A percentile compares a stretch with the other conserved stretches of the same genome.
These are phyloP conservation scores for Penicillium robsamsonii DNA, from an alignment of 495 filamentous ascomycete genomes.

Conservation along the genomic window DNA sequence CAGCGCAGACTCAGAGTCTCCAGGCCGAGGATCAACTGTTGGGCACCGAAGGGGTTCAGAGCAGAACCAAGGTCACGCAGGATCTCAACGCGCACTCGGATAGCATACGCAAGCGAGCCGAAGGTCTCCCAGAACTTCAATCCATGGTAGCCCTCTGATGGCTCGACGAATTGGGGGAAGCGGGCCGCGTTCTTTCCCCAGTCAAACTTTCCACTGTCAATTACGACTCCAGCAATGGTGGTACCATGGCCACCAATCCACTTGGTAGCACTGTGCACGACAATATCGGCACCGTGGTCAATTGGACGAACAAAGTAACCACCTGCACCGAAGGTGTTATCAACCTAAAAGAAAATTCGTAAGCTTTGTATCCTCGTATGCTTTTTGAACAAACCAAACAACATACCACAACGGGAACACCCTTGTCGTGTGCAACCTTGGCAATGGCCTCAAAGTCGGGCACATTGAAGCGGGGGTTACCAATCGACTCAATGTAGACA, in stretches of 20 bases:
- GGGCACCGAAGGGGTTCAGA: conserved; percentile 92
- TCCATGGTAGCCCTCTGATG: conserved; percentile 90
- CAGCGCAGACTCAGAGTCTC: conserved; percentile 87
- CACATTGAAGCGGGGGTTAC: conserved; percentile 94
- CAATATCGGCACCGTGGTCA: conserved; percentile 89
- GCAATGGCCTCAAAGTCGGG: conserved; percentile 85
- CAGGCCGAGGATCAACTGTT: conserved; percentile 85
- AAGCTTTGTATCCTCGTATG: not conserved
- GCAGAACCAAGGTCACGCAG: conserved; percentile 82
- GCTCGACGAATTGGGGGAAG: conserved; percentile 94
- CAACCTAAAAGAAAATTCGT: conserved; percentile 53
- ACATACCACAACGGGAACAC: conserved; percentile 80
- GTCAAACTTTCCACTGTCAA: conserved; percentile 95
- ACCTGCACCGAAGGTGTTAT: conserved; percentile 97
- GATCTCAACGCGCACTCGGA: conserved; percentile 81
- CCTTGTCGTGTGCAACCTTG: conserved; percentile 74
- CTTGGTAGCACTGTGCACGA: conserved; percentile 95
- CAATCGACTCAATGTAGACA: conserved; percentile 94
- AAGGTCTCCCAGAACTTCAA: conserved; percentile 98
- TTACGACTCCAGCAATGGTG: conserved; percentile 84
- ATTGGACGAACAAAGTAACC: conserved; percentile 90
- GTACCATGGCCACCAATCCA: conserved; percentile 99
- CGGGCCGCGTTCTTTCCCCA: conserved; percentile 86
- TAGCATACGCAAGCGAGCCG: conserved; percentile 77
- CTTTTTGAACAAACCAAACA: not conserved